Conservation (phyloP, 179 eudicot genomes). For the Corrigiola litoralis region DNA sequence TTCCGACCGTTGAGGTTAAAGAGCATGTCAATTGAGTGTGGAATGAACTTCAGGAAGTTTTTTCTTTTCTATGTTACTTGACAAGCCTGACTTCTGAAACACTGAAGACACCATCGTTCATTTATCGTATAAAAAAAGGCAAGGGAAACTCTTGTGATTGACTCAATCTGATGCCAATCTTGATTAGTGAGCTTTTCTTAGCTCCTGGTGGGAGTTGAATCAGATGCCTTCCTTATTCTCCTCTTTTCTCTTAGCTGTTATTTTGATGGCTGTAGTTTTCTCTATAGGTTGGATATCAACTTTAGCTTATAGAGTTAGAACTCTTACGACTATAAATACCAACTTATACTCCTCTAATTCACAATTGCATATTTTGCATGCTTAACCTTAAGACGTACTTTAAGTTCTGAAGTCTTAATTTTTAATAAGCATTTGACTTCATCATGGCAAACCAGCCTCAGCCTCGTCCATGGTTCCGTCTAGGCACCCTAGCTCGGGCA, state of each 20-base stretch:
- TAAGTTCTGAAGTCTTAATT: not conserved
- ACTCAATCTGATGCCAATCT: constrained; percentile 33
- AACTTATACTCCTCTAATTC: constrained; percentile 3
- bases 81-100: constrained; percentile 11
- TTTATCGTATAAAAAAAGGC: not conserved
- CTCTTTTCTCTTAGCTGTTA: not conserved
- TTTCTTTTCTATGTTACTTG: constrained; percentile 3
- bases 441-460: constrained; percentile 34
- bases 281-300: not conserved
- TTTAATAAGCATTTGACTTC: not conserved
- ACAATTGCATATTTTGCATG: not conserved
- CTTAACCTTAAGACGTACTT: too few species aligned
- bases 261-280: not conserved
- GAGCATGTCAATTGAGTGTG: constrained; percentile 1
- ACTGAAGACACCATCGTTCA: constrained; percentile 4
- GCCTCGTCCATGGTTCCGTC: constrained; percentile 37
- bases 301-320: not conserved
- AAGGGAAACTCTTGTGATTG: constrained; percentile 15
- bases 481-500: constrained; percentile 22
- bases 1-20: not conserved
- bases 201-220: constrained; percentile 31
- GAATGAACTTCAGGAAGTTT: not conserved
- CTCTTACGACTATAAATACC: constrained; percentile 28
- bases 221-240: constrained; percentile 29
- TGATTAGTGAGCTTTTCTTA: constrained; percentile 20